phyloP scores from a whole-genome alignment of 2,329 filamentous ascomycete species.

The Fusarium dlaminii region DNA sequence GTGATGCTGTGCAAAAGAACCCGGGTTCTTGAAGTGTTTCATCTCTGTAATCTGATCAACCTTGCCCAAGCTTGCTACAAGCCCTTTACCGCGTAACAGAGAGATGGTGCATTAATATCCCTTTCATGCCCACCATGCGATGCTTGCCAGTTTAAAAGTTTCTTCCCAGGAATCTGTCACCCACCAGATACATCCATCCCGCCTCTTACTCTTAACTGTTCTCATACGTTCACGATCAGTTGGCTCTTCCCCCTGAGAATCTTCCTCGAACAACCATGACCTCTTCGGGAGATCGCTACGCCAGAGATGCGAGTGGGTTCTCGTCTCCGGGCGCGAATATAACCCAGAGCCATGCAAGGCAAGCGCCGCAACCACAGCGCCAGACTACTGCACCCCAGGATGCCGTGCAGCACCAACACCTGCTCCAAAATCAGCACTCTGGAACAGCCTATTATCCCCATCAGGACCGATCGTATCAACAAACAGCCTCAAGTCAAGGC shows the following conservation, averaged over 20 bases:
- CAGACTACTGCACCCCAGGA: background rate
- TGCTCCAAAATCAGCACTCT: background rate
- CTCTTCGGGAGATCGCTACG: background rate
- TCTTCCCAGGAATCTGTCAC: background rate
- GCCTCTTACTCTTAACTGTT: background rate
- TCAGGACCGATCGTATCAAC: background rate
- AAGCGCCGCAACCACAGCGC: background rate
- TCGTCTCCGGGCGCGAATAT: background rate
- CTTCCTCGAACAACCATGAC: background rate
- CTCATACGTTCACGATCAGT: background rate
- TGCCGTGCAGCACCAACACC: background rate
- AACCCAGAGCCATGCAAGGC: background rate
- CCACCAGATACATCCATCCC: background rate
- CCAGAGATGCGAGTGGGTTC: background rate
- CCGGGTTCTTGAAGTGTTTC: background rate
- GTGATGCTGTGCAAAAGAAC: background rate
- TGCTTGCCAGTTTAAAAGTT: background rate
- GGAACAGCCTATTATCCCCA: background rate
- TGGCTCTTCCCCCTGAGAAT: background rate
- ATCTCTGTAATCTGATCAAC: slow-evolving; percentile 11
- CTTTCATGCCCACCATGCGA: background rate
- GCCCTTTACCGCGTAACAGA: background rate
- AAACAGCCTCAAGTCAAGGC: background rate
- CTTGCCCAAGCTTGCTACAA: background rate
- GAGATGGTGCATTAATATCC: background rate